Base-by-base conservation (phyloP, 1,139 yeast species). In the Blastobotrys capitulatus region DNA sequence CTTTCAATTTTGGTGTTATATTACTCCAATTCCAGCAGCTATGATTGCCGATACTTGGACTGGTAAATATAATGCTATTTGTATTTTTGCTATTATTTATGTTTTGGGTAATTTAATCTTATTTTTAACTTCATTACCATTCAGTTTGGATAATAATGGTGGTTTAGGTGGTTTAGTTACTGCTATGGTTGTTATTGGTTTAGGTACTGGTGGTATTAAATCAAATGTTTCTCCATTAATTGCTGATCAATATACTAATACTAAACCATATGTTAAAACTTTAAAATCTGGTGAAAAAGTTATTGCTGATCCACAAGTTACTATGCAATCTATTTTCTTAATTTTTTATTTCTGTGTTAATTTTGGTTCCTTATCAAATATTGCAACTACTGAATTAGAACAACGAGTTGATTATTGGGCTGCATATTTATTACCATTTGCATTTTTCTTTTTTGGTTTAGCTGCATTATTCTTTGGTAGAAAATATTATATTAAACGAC, bases 1-100 rank as follows among this genome's bases (percentile, higher is more conserved):
- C 61, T 81, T 85, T 75, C 87, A 84, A 63, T 86, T 86, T 63
- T 82, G 89, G 85, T 84, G 90, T 64, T 86, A 86, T 64, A 74
- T 85, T 44, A 83, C 92, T 43, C 95, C 95, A 35, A 74, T 86
- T 52, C 70, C 82, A 51, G 90, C 90, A 62, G 95, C 90, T 51
- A 79, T 82, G 68, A 58, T 86, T 32, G 81, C 94, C 48, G 95
- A 86, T 67, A 79, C 85, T 57, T 81, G 72, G 66, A 77, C 79
- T 72, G 94, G 95, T 52, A 82, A 83, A 64, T 81, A 77, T 70
- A 78, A 75, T 60, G 82, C 94, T 44, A 83, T 86, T 60, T 75
- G 78, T 62, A 72, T 75, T 46, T 82, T 82, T 59, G 71, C 83
- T 53, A 71, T 74, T 54, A 60, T 84, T 49, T 86, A 86, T 66